A percentile compares a stretch with the other conserved stretches of the same genome.
Evolutionary conservation across 768 basidiomycete genomes (phyloP).

Genomic region (Strobilomyces echinocephalus): DNA sequence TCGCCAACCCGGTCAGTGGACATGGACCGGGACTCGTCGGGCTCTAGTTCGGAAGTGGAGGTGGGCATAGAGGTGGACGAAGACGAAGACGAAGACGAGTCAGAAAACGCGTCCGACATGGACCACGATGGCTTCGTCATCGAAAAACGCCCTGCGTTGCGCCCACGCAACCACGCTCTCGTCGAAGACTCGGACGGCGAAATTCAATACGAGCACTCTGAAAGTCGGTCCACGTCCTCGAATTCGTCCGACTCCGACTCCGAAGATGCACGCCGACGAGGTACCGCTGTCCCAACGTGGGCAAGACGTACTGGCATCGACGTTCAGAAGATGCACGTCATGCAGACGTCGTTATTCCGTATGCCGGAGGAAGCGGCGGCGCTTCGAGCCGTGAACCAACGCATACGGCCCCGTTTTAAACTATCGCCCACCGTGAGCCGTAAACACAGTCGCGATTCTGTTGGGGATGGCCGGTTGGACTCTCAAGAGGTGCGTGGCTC

Average conservation of each 20-base stretch:
- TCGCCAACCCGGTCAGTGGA: slow-evolving; percentile 23
- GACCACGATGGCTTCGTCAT: slow-evolving; percentile 46
- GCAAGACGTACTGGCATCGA: slow-evolving; percentile 73
- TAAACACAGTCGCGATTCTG: slow-evolving; percentile 76
- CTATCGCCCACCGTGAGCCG: slow-evolving; percentile 43
- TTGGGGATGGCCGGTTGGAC: slow-evolving; percentile 64
- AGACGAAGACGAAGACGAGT: slow-evolving; percentile 36
- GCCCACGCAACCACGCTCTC: slow-evolving; percentile 42
- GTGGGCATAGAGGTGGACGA: slow-evolving; percentile 29
- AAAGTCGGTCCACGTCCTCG: slow-evolving; percentile 33
- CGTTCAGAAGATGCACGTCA: slow-evolving; percentile 84
- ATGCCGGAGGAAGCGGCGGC: slow-evolving; percentile 70
- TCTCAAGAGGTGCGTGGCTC: slow-evolving; percentile 50
- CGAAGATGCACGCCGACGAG: slow-evolving; percentile 18
- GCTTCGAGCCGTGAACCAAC: slow-evolving; percentile 49
- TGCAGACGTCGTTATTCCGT: slow-evolving; percentile 86
- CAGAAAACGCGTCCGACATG: slow-evolving; percentile 43
- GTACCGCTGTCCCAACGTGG: slow-evolving; percentile 62
- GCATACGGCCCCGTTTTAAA: slow-evolving; percentile 32
- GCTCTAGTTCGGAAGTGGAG: slow-evolving; percentile 27
- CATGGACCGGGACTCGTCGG: slow-evolving; percentile 30
- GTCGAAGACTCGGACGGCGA: slow-evolving; percentile 55
- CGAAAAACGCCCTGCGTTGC: slow-evolving; percentile 22
- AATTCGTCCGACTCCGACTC: slow-evolving; percentile 22
- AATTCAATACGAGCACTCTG: slow-evolving; percentile 40